These are phyloP conservation scores for Leishmania tarentolae DNA, from an alignment of 208 protist genomes.

Conservation along the genomic window DNA sequence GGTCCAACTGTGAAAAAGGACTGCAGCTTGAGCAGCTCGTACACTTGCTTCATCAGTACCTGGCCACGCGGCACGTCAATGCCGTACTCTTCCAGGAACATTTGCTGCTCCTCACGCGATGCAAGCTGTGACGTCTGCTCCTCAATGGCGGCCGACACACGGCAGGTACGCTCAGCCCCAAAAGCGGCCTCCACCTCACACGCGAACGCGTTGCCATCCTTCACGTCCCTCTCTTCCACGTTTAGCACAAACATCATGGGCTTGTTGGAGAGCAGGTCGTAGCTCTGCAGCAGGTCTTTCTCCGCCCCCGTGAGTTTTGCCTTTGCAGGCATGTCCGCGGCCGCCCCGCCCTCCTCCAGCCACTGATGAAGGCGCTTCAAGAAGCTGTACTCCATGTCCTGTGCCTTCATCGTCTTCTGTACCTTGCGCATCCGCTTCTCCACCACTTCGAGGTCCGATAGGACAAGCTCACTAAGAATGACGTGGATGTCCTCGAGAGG, in stretches of 20 bases:
- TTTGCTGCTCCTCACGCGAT: slow-evolving; percentile 67
- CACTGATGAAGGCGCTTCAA: slow-evolving; percentile 47
- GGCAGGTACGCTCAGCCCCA: slow-evolving; percentile 57
- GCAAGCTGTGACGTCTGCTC: slow-evolving; percentile 76
- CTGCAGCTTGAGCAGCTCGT: slow-evolving; percentile 63
- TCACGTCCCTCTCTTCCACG: slow-evolving; percentile 65
- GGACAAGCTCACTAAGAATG: slow-evolving; percentile 79
- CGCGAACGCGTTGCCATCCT: slow-evolving; percentile 60
- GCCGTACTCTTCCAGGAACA: slow-evolving; percentile 82
- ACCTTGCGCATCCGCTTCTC: slow-evolving; percentile 61
- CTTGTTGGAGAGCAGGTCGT: slow-evolving; percentile 78
- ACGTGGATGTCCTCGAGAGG: slow-evolving; percentile 82
- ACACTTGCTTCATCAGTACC: slow-evolving; percentile 65
- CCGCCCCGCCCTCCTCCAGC: slow-evolving; percentile 65
- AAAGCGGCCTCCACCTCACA: slow-evolving; percentile 58
- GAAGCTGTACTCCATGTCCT: slow-evolving; percentile 47
- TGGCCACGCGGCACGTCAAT: slow-evolving; percentile 70
- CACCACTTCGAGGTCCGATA: slow-evolving; percentile 82
- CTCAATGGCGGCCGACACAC: slow-evolving; percentile 76
- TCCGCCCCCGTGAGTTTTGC: slow-evolving; percentile 27
- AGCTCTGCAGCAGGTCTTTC: slow-evolving; percentile 42
- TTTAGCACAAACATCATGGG: slow-evolving; percentile 90
- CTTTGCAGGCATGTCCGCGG: slow-evolving; percentile 26
- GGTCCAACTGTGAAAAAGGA: slow-evolving; percentile 91
- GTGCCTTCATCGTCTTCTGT: slow-evolving; percentile 41